These are phyloP conservation scores for Quercus wislizeni DNA, from an alignment of 306 rosid genomes.

Conservation along the genomic window DNA sequence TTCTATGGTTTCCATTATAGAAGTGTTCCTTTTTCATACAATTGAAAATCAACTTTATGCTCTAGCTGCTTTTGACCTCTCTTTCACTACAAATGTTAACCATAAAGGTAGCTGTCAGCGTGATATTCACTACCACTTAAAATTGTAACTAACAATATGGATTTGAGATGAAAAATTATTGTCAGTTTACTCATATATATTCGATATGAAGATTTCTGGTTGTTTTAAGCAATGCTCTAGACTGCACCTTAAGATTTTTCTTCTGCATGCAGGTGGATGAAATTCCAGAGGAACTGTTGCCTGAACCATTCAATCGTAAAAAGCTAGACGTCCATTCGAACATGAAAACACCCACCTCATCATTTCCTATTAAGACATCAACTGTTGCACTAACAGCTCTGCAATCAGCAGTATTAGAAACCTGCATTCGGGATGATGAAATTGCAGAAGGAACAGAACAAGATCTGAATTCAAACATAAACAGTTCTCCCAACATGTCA, in stretches of 20 bases:
- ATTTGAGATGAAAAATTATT: neutral
- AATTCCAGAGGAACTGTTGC: conserved; percentile 69
- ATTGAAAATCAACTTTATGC: neutral
- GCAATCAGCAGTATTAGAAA: conserved; percentile 17
- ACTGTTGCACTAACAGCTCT: conserved; percentile 13
- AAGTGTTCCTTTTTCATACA: too few relatives aligned
- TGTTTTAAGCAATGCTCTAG: neutral
- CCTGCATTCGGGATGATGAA: conserved; percentile 13
- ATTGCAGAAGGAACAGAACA: conserved; percentile 14
- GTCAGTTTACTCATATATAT: too few relatives aligned
- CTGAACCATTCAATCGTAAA: conserved; percentile 54
- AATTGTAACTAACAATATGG: neutral
- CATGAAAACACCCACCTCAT: conserved; percentile 6
- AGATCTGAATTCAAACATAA: conserved; percentile 1
- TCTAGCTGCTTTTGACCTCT: neutral
- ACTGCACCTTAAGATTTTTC: neutral
- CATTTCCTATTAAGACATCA: conserved; percentile 13
- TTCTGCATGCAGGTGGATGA: conserved; percentile 54
- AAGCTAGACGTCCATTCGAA: conserved; percentile 19
- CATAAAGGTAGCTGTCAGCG: neutral
- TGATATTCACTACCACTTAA: neutral
- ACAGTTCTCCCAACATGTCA: conserved; percentile 7
- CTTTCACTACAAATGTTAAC: neutral
- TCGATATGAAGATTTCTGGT: neutral
- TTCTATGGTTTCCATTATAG: neutral